Evolutionary conservation across 2,329 filamentous ascomycete species (phyloP), one percentile per base, ranked within the genome.

Genomic region (Aspergillus pseudoterreus): DNA sequence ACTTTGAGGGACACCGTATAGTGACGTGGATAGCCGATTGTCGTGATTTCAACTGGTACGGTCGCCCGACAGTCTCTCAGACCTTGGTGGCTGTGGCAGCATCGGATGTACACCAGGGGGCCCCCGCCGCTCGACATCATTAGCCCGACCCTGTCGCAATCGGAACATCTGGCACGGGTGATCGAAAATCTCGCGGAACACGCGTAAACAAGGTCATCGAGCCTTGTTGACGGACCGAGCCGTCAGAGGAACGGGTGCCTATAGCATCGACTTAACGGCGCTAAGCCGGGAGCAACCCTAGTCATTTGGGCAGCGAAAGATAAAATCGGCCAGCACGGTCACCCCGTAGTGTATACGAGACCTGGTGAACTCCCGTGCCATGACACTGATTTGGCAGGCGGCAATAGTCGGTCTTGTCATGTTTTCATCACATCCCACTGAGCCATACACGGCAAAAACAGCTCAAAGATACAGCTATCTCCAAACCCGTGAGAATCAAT

Each of bases 1-100:
- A 56, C 56, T 46, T 51, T 43, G 54, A 53, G 48, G 52, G 47
- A 52, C 47, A 59, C 52, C 53, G 55, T 57, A 59, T 48, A 59
- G 60, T 69, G 66, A 69, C 65, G 66, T 67, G 64, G 64, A 65
- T 56, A 53, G 52, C 55, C 54, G 58, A 57, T 57, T 58, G 60
- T 65, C 60, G 60, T 51, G 55, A 65, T 62, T 58, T 61, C 57
- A 56, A 64, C 63, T 48, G 55, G 61, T 42, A 49, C 55, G 53
- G 55, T 58, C 57, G 56, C 59, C 65, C 52, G 56, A 60, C 47
- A 42, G 54, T 62, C 53, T 50, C 53, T 54, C 57, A 54, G 55
- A 57, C 57, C 53, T 56, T 57, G 56, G 39, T 61, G 58, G 62
- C 57, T 59, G 58, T 64, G 59, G 57, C 50, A 61, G 61, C 53